Base-by-base conservation (phyloP, 257 asterid genomes). In the Anisodus acutangulus region DNA sequence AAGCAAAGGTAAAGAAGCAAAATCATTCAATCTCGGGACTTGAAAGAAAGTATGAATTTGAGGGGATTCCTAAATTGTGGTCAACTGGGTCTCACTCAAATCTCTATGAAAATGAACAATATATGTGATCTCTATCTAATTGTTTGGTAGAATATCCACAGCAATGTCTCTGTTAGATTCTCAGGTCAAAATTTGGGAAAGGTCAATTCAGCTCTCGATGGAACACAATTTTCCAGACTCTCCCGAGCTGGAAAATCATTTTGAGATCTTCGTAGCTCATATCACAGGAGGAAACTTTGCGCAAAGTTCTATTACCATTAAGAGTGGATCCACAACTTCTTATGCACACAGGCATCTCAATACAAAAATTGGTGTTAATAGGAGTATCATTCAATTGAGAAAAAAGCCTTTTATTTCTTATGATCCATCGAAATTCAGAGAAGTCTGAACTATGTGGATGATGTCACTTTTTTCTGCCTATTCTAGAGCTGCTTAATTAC, bases 61-160 rank as follows among this genome's bases (percentile, higher is more conserved):
- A 91, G 92, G 88, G 62, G 90, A 88, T 82, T 92, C 97, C 58
- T 89, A 82, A 69, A 90, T 5, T 41, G 97, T 91, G 37, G 87
- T 88, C 83, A 95, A 83, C 49, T 81, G 85, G 82, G 89, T 88
- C 83, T 90, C 88, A 55, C 98, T 90, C 87, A 92, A 78, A 57
- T 86, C 87, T 86, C 93, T 88, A 64, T 93, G 92, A 58, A 83
- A 91, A 47, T 87, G 60, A 71, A 93, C 87, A 4, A 93, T 86
- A 83, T 86, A 86, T 87, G 88, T 85, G 84, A 92, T 79, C 54
- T 82, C 76, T 19, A 64, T 69, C 90, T 86, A 70, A 82, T 55
- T 88, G 8, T 12, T 87, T 86, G 5, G 89, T 82, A 59, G 66
- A 59, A 59, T 17, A 59, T 59, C 31, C 31, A 59, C 66, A 59